phyloP scores from a whole-genome alignment of 495 filamentous ascomycete species.

The Lasiosphaeria hispida region DNA sequence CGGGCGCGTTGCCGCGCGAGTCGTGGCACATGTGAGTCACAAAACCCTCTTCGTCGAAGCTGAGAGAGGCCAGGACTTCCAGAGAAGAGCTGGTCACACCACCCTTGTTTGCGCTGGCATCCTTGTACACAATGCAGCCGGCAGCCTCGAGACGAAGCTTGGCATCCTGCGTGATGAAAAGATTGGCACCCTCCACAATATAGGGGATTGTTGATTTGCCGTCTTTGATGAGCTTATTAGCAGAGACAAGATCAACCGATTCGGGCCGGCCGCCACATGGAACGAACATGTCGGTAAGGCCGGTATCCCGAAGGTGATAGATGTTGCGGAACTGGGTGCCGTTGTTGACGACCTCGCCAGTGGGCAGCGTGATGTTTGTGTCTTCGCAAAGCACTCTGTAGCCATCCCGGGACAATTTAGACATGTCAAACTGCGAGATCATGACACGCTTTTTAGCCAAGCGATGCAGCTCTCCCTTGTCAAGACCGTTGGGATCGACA shows the following conservation, averaged over 20 bases:
- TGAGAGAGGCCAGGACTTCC: slow-evolving; percentile 89
- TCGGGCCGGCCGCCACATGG: slow-evolving; percentile 96
- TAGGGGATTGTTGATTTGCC: slow-evolving; percentile 84
- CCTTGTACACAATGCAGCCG: slow-evolving; percentile 93
- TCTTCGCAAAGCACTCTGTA: slow-evolving; percentile 95
- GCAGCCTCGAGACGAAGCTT: slow-evolving; percentile 93
- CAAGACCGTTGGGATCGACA: slow-evolving; percentile 84
- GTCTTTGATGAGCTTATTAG: slow-evolving; percentile 77
- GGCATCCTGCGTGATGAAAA: slow-evolving; percentile 98
- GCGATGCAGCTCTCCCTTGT: slow-evolving; percentile 77
- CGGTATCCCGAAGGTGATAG: slow-evolving; percentile 79
- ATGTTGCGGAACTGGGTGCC: slow-evolving; percentile 96
- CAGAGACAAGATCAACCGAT: slow-evolving; percentile 88
- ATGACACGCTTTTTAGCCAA: slow-evolving; percentile 85
- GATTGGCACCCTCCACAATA: slow-evolving; percentile 95
- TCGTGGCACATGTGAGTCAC: slow-evolving; percentile 89
- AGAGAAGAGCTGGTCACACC: slow-evolving; percentile 98
- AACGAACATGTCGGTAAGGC: slow-evolving; percentile 83
- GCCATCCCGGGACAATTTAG: slow-evolving; percentile 81
- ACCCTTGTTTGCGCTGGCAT: slow-evolving; percentile 97
- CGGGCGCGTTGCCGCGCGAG: slow-evolving; percentile 70
- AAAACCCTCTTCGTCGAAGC: slow-evolving; percentile 87
- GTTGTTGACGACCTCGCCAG: slow-evolving; percentile 81
- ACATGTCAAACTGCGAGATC: slow-evolving; percentile 82
- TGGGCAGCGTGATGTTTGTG: slow-evolving; percentile 78